Evolutionary conservation across 495 filamentous ascomycete species (phyloP), one percentile per base, ranked within the genome.

Genomic region (Daldinia bambusicola): DNA sequence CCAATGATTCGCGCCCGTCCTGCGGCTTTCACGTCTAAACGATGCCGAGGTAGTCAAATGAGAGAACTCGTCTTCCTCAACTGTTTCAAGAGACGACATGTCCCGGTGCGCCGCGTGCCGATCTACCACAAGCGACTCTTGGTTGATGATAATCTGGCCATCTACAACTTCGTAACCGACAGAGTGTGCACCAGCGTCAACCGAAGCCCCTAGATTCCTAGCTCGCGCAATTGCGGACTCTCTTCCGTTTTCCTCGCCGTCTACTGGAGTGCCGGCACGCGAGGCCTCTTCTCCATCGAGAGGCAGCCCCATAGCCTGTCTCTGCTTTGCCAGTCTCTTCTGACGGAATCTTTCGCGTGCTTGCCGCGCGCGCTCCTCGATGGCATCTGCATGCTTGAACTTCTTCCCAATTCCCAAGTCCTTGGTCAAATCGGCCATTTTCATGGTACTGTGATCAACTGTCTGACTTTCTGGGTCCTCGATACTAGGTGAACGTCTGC

Each of bases 21-120:
- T 85, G 4, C 86, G 86, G 64, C 92, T 72, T 16, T 63, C 60
- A 36, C 70, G 93, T 38, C 92, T 84, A 74, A 87, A 94, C 12
- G 90, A 92, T 12, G 85, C 82, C 13, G 90, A 88, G 36, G 91
- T 99, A 69, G 93, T 84, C 64, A 90, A 85, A 14, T 88, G 85
- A 0, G 93, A 94, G 66, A 97, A 88, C 30, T 94, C 92, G 76
- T 92, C 92, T 76, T 98, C 96, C 72, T 92, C 90, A 6, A 93
- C 82, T 45, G 89, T 86, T 57, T 92, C 89, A 30, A 90, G 56
- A 12, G 43, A 40, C 6, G 67, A 65, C 70, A 74, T 70, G 32
- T 77, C 73, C 36, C 61, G 63, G 52, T 74, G 69, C 6, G 65
- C 70, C 20, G 91, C 90, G 64, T 94, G 92, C 0, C 92, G 88